Conservation (phyloP, 2,329 filamentous ascomycete genomes). For the Claviceps africana region DNA sequence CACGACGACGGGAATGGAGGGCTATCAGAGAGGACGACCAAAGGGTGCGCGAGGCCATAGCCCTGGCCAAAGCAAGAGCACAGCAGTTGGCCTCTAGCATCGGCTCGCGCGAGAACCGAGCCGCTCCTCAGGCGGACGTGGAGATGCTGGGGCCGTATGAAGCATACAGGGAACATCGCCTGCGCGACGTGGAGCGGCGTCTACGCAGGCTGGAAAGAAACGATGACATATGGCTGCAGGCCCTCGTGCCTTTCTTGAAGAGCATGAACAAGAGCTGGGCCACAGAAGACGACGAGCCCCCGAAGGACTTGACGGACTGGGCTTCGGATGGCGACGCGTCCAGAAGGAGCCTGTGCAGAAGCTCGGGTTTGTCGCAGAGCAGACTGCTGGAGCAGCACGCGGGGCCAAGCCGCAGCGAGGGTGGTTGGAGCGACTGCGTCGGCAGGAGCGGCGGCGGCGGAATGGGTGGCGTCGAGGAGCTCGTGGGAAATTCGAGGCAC, state of each 20-base stretch:
- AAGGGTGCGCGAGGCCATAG: conserved; percentile 10
- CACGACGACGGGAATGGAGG: conserved; percentile 22
- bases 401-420: conserved; percentile 6
- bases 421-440: conserved; percentile 12
- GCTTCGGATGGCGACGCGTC: conserved; percentile 17
- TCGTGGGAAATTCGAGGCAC: conserved; percentile 33
- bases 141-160: conserved; percentile 26
- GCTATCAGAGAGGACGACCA: conserved; percentile 16
- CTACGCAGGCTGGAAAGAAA: conserved; percentile 32
- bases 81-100: conserved; percentile 10
- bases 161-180: conserved; percentile 25
- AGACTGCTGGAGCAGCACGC: too few species aligned
- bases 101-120: conserved; percentile 13
- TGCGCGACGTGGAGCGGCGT: conserved; percentile 33
- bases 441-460: too few species aligned
- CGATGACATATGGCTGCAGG: conserved; percentile 30
- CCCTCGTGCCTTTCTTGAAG: conserved; percentile 31
- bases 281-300: conserved; percentile 6
- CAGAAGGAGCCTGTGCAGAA: conserved; percentile 10
- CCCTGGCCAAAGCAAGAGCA: conserved; percentile 11
- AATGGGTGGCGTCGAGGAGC: conserved; percentile 27
- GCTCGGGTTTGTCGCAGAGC: conserved; percentile 15
- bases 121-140: conserved; percentile 14
- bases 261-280: conserved; percentile 26
- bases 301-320: conserved; percentile 14